These are phyloP conservation scores for Backusella australiensis DNA, from an alignment of 192 early-diverging fungal genomes.

Conservation along the genomic window DNA sequence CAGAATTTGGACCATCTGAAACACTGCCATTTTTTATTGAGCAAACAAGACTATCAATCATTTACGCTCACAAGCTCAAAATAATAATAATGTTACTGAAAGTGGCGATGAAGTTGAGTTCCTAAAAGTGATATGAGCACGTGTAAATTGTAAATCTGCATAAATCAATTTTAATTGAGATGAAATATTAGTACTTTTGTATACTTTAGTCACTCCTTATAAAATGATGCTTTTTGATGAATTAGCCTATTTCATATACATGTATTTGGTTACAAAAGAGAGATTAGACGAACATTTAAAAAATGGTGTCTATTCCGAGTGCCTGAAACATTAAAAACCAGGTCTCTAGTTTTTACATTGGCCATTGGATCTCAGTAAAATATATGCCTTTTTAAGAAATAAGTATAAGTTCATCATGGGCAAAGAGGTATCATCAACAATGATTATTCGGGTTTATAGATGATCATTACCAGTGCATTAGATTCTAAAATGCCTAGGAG, in stretches of 20 bases:
- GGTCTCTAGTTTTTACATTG: background rate
- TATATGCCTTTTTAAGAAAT: background rate
- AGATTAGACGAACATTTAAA: background rate
- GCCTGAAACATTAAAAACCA: background rate
- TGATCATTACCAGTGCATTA: background rate
- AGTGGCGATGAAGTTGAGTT: background rate
- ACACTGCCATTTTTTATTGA: background rate
- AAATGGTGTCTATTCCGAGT: background rate
- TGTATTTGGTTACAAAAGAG: background rate
- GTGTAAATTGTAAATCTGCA: background rate
- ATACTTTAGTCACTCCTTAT: background rate
- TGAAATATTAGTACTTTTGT: background rate
- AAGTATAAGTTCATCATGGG: background rate
- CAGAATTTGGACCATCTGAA: background rate
- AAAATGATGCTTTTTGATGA: background rate
- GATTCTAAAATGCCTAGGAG: background rate
- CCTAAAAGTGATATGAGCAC: background rate
- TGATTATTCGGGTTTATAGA: background rate
- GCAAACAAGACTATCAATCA: background rate
- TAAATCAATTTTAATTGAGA: background rate
- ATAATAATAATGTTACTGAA: background rate
- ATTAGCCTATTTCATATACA: background rate
- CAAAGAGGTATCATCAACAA: background rate
- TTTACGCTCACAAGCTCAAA: background rate
- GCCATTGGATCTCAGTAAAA: background rate